Base-by-base conservation (phyloP, 179 eudicot genomes). In the Vitellaria paradoxa region DNA sequence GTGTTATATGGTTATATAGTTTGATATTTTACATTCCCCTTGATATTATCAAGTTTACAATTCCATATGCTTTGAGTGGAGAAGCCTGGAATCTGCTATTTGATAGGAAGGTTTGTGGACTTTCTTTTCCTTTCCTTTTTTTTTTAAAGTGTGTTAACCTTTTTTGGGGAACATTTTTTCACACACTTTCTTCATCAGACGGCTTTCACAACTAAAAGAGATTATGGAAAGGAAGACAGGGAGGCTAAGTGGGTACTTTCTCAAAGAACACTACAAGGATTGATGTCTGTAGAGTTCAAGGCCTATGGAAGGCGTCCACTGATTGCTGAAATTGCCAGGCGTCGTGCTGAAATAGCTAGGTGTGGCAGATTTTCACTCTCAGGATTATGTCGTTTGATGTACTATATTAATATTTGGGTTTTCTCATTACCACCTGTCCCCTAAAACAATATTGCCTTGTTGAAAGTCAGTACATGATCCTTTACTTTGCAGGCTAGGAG, bases 271-370 rank as follows among this genome's bases (percentile, higher is more conserved):
- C 80, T 89, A 59, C 86, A 86, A 72, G 89, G 87, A 62, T 62
- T 86, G 69, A 78, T 66, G 68, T 78, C 86, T 50, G 40, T 66
- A 78, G 94, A 89, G 30, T 69, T 60, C n/a, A 90, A 86, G 42
- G 71, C 42, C 64, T 65, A 59, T 68, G 60, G 82, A 47, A 82
- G 77, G 68, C 76, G 77, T 79, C 78, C 88, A 74, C 65, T 83
- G 49, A 86, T 91, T 77, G 95, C 91, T 67, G 91, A 91, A 79
- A 89, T 86, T 77, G 93, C 93, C 77, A 85, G 74, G 74, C 83
- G 87, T 14, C 90, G 93, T 65, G 95, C 95, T 76, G 95, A 91
- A 81, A 85, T 91, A 26, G 95, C 92, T 47, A 89, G 93, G 92
- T 88, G 71, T 23, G 2, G 3, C 24, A 21, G 9, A 18, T 55